These are phyloP conservation scores for Aspergillus biplanus DNA, from an alignment of 495 filamentous ascomycete genomes.

Conservation along the genomic window DNA sequence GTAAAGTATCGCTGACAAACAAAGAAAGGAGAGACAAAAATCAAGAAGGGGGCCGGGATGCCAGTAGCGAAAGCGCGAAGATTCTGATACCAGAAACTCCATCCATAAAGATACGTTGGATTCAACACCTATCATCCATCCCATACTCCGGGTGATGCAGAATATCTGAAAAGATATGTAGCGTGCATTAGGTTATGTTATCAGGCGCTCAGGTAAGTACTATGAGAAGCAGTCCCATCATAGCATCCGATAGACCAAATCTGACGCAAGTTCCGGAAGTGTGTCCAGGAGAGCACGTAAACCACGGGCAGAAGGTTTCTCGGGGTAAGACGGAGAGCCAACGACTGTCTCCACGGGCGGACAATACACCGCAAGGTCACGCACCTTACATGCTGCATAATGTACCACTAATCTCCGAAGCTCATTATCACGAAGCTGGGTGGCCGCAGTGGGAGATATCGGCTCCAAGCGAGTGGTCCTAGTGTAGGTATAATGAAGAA, in stretches of 20 bases:
- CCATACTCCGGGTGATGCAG: constrained; percentile 3
- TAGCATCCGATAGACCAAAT: constrained; percentile 55
- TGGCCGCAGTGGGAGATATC: constrained; percentile 45
- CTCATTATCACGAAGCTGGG: constrained; percentile 52
- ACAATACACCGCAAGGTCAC: constrained; percentile 44
- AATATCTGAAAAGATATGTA: neutral
- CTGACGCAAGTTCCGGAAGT: constrained; percentile 48
- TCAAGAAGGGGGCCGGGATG: neutral
- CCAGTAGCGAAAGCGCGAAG: neutral
- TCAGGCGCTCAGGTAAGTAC: neutral
- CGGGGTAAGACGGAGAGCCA: constrained; percentile 30
- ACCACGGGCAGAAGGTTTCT: constrained; percentile 33
- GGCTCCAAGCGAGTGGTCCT: constrained; percentile 49
- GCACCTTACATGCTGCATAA: constrained; percentile 50
- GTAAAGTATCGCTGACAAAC: too few relatives aligned
- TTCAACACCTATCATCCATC: neutral
- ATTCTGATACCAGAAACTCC: neutral
- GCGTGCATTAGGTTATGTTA: neutral
- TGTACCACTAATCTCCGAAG: constrained; percentile 47
- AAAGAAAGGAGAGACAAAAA: neutral
- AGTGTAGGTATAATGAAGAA: constrained; percentile 47
- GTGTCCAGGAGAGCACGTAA: constrained; percentile 43
- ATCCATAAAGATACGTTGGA: neutral
- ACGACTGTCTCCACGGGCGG: constrained; percentile 35
- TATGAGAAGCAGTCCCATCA: constrained; percentile 29